A percentile compares a stretch with the other conserved stretches of the same genome.
These are phyloP conservation scores for Colletotrichum sublineola DNA, from an alignment of 2,329 filamentous ascomycete species.

Conservation along the genomic window DNA sequence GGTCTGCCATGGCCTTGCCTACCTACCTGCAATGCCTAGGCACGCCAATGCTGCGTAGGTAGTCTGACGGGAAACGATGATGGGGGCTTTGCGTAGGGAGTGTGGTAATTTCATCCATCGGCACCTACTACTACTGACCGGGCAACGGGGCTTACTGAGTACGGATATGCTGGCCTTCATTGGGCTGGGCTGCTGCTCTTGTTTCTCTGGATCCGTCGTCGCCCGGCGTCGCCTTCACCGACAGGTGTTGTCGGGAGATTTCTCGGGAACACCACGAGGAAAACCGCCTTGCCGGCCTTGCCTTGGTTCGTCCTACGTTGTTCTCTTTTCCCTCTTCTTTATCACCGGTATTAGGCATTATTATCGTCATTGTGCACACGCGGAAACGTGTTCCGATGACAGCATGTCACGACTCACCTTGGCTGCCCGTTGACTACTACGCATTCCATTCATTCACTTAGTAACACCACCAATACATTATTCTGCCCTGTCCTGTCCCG, in stretches of 20 bases:
- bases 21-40: no score
- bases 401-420: neutral
- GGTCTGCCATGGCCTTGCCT: neutral
- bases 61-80: neutral
- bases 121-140: neutral
- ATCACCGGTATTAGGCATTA: neutral
- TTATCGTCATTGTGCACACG: neutral
- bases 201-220: neutral
- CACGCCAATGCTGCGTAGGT: neutral
- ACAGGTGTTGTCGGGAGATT: slow-evolving; percentile 16
- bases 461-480: neutral
- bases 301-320: neutral
- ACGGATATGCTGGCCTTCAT: neutral
- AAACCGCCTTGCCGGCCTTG: no score
- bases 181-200: neutral
- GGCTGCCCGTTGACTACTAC: no score
- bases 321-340: neutral
- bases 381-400: slow-evolving; percentile 23
- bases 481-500: neutral
- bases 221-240: slow-evolving; percentile 22
- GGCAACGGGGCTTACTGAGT: neutral
- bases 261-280: slow-evolving; percentile 27
- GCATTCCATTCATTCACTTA: no score
- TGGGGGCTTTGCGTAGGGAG: neutral
- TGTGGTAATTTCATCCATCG: neutral